phyloP scores from a whole-genome alignment of 1,139 yeast genomes.

The Kodamaea arcana region DNA sequence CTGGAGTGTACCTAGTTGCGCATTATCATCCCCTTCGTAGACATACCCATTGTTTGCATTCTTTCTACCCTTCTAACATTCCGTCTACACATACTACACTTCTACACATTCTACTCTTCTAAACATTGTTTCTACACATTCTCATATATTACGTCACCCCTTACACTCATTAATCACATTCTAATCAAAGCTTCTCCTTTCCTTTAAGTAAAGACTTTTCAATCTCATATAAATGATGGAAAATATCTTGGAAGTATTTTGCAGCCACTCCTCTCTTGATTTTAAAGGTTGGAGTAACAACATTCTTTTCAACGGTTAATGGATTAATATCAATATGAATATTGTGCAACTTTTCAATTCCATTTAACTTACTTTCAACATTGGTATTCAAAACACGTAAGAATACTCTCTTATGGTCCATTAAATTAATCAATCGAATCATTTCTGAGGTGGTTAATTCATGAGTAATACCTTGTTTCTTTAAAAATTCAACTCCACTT shows the following conservation, averaged over 20 bases:
- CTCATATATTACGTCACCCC: no score
- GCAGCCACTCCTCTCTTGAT: conserved; percentile 37
- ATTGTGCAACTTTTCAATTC: conserved; percentile 38
- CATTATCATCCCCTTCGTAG: no score
- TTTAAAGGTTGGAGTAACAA: conserved; percentile 42
- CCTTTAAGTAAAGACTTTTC: conserved; percentile 12
- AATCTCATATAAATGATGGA: conserved; percentile 14
- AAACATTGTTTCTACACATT: no score
- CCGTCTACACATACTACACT: not conserved
- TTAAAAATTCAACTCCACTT: conserved; percentile 19
- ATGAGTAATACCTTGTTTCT: conserved; percentile 13
- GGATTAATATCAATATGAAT: conserved; percentile 35
- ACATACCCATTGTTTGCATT: no score
- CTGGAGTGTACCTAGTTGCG: no score
- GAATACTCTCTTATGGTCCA: conserved; percentile 22
- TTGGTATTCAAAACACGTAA: conserved; percentile 27
- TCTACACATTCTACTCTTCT: no score
- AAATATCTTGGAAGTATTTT: conserved; percentile 22
- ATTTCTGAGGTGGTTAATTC: conserved; percentile 17
- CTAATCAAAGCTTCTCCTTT: conserved; percentile 4
- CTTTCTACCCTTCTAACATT: not conserved
- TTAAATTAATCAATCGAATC: conserved; percentile 22
- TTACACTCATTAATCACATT: no score
- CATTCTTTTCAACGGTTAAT: conserved; percentile 33
- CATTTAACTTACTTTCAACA: conserved; percentile 22